Base-by-base conservation (phyloP, 495 filamentous ascomycete genomes). In the Copromyces sp. region DNA sequence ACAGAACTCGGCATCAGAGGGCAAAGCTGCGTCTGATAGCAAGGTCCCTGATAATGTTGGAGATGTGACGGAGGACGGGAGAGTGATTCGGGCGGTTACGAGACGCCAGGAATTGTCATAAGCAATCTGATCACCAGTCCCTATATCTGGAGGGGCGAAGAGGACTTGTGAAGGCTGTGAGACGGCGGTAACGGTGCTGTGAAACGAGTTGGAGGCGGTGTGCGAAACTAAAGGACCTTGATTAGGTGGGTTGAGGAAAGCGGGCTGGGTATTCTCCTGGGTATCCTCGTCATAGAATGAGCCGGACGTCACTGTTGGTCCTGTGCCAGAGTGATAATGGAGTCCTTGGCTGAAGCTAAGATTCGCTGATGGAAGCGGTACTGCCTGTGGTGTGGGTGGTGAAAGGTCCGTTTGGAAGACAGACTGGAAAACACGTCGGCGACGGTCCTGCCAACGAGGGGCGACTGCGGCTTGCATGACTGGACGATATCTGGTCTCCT, bases 61-160 rank as follows among this genome's bases (percentile, higher is more conserved):
- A 1, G 74, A 81, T 5, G 83, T 78, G 39, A 80, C 84, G 39
- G 84, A 82, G 65, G 82, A 73, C 12, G 90, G 88, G 3, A 93
- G 80, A 6, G 83, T 79, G 17, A 94, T 85, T 68, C 87, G 88
- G 44, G 84, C 81, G 12, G 90, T 93, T 65, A 90, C 91, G 3
- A 84, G 80, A 77, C 88, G 87, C 90, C 92, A 93, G 44, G 91
- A 88, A 70, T 87, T 85, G 74, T 92, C 87, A 86, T 89, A 93
- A 70, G 80, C 80, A 70, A 84, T 82, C 77, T 90, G 89, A 72
- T 93, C 88, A 47, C 80, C 75, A 29, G 73, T 77, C 12, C 72
- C 72, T n/a, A 71, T 59, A 3, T 69, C 69, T n/a, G 79, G 77
- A 5, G 73, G 72, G 35, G 75, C 75, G 37, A 77, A 74, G 39